Percentiles rank a stretch among this genome's conserved stretches.
These are phyloP conservation scores for Trichophyton simii DNA, from an alignment of 2,329 filamentous ascomycete genomes.

Conservation along the genomic window DNA sequence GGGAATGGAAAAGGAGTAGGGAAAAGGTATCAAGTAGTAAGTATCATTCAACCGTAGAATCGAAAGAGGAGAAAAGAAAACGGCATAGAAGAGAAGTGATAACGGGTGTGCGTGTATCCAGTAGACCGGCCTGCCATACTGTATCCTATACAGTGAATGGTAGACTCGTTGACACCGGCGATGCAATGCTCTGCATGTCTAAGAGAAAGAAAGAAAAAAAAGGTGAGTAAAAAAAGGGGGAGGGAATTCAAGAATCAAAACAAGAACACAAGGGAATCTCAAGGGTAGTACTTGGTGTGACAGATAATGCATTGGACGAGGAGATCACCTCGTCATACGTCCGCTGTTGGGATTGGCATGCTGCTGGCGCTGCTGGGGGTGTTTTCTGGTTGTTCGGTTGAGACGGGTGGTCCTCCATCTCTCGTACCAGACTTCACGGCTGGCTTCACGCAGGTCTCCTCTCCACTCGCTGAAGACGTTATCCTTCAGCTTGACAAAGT, in stretches of 20 bases:
- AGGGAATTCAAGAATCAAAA: too few species aligned
- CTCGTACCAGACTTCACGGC: slow-evolving; percentile 88
- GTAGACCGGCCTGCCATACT: background rate
- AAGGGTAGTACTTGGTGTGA: background rate
- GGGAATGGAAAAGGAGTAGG: background rate
- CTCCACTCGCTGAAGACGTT: slow-evolving; percentile 91
- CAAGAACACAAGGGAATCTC: background rate
- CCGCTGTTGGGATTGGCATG: background rate
- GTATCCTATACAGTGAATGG: background rate
- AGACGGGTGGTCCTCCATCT: slow-evolving; percentile 62
- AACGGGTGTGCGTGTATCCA: background rate
- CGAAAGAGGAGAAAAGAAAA: background rate
- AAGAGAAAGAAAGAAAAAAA: background rate
- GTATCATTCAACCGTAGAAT: background rate
- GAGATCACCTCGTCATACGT: background rate
- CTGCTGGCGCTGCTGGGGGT: background rate
- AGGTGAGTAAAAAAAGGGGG: too few species aligned
- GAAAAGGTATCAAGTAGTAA: background rate
- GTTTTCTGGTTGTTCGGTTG: slow-evolving; percentile 16
- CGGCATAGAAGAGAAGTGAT: background rate
- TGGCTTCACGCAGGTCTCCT: slow-evolving; percentile 75
- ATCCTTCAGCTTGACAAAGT: slow-evolving; percentile 82
- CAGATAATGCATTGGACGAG: background rate
- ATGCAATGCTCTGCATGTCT: background rate
- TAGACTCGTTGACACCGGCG: background rate